phyloP scores from a whole-genome alignment of 306 rosid species.

The Urtica urens region DNA sequence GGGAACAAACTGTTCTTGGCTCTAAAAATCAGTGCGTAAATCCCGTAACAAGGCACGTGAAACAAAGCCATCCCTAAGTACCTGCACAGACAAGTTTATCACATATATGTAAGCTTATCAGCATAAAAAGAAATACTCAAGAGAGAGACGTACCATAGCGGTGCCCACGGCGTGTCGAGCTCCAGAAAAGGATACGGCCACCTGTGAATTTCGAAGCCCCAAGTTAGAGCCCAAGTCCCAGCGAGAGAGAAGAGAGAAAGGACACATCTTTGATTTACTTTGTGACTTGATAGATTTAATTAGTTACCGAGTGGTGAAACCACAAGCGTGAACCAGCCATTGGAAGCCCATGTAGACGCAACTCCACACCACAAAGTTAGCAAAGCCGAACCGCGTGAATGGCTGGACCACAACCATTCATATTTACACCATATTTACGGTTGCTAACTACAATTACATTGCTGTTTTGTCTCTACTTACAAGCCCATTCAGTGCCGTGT shows the following conservation, averaged over 20 bases:
- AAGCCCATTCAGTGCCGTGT: slow-evolving; percentile 47
- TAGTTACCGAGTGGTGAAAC: slow-evolving; percentile 21
- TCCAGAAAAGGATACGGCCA: slow-evolving; percentile 71
- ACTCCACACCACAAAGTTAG: slow-evolving; percentile 49
- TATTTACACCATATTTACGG: not conserved
- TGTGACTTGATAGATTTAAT: too few species aligned
- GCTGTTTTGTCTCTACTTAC: slow-evolving; percentile 43
- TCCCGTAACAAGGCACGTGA: slow-evolving; percentile 53
- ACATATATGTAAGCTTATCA: not conserved
- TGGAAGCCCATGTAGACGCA: slow-evolving; percentile 37
- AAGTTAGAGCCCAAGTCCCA: not conserved
- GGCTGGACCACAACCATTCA: slow-evolving; percentile 31
- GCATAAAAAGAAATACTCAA: not conserved
- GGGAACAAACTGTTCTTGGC: slow-evolving; percentile 34
- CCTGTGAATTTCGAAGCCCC: slow-evolving; percentile 11
- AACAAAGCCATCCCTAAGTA: slow-evolving; percentile 42
- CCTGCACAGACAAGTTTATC: slow-evolving; percentile 26
- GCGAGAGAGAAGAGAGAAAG: not conserved
- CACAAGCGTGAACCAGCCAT: slow-evolving; percentile 42
- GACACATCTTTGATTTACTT: not conserved
- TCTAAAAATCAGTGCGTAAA: slow-evolving; percentile 32
- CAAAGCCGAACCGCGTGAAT: slow-evolving; percentile 43
- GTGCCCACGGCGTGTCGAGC: slow-evolving; percentile 49
- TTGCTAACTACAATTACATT: not conserved
- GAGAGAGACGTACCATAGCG: slow-evolving; percentile 39